These are phyloP conservation scores for Cercospora sp. DNA, from an alignment of 2,329 filamentous ascomycete genomes.

Conservation along the genomic window DNA sequence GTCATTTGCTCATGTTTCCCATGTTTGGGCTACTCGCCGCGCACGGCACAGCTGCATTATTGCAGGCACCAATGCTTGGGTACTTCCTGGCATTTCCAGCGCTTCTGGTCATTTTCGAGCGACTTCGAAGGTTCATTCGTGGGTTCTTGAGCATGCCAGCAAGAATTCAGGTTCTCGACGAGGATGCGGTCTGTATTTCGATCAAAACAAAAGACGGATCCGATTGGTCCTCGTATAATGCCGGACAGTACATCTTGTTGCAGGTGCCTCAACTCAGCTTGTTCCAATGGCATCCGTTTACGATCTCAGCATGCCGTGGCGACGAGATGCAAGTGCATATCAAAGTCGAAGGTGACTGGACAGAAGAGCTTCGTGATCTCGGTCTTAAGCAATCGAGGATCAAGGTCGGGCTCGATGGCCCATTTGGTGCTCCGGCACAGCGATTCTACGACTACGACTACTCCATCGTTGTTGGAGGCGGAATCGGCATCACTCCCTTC, in stretches of 20 bases:
- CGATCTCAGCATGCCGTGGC: constrained; percentile 56
- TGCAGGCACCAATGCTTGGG: constrained; percentile 59
- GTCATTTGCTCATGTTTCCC: constrained; percentile 60
- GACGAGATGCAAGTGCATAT: constrained; percentile 58
- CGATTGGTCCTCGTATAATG: constrained; percentile 56
- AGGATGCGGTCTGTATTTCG: constrained; percentile 55
- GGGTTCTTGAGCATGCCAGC: constrained; percentile 54
- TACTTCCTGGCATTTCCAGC: constrained; percentile 59
- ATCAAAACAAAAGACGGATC: constrained; percentile 51
- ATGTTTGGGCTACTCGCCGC: constrained; percentile 58
- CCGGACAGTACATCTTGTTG: constrained; percentile 60
- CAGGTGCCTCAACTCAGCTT: constrained; percentile 55
- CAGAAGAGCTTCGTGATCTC: constrained; percentile 48
- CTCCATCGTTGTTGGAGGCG: constrained; percentile 57
- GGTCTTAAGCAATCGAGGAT: constrained; percentile 44
- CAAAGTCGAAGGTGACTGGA: constrained; percentile 62
- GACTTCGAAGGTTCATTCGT: constrained; percentile 47
- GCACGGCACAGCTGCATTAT: constrained; percentile 53
- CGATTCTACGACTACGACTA: constrained; percentile 61
- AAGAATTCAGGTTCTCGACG: constrained; percentile 52
- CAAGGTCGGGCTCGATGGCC: constrained; percentile 57
- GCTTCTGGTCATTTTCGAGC: constrained; percentile 53
- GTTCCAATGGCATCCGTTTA: constrained; percentile 63
- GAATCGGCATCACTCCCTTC: constrained; percentile 61
- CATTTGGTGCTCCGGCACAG: constrained; percentile 60